Base-by-base conservation (phyloP, 306 rosid genomes). In the Pterocarpus macrocarpus region DNA sequence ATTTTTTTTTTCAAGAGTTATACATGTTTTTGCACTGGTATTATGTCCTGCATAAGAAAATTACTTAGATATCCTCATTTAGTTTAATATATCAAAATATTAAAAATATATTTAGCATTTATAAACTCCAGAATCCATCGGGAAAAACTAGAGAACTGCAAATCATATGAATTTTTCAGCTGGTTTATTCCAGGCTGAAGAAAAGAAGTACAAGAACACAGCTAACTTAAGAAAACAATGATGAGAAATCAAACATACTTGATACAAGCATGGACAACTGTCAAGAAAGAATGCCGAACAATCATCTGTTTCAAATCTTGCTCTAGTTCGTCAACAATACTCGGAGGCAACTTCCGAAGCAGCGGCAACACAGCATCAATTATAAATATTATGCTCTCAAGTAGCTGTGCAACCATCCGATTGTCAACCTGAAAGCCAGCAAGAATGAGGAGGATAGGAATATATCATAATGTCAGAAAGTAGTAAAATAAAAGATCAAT, bases 181-280 rank as follows among this genome's bases (percentile, higher is more conserved):
- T 39, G 49, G 75, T 38, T 63, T 0, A 22, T 22, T 22, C 28
- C 28, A 22, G 28, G 28, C 28, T 22, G 28, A 22, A 22, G 28
- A 22, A 73, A 72, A 73, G 22, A 82, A 55, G 71, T 45, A 79
- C 76, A 80, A 76, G 71, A 62, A 61, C 36, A 75, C 22, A 56
- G 61, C 70, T 16, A 63, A 43, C 14, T 9, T 15, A 69, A 12
- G 62, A 73, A 81, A 81, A 55, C 35, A 86, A 77, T 11, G 22
- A 59, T 64, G 53, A 82, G 84, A 59, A 80, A 47, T 64, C 15
- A 69, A 57, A 78, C 28, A 35, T 91, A 95, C 99, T 92, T 95
- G 92, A 95, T 91, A 89, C 97, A 93, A 82, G 99, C 98, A 90
- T 95, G 99, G 80, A 95, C 99, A 85, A 95, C 98, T 12, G 95